Conservation (phyloP, 139 green algal species). For the Coelastrella sp. region DNA sequence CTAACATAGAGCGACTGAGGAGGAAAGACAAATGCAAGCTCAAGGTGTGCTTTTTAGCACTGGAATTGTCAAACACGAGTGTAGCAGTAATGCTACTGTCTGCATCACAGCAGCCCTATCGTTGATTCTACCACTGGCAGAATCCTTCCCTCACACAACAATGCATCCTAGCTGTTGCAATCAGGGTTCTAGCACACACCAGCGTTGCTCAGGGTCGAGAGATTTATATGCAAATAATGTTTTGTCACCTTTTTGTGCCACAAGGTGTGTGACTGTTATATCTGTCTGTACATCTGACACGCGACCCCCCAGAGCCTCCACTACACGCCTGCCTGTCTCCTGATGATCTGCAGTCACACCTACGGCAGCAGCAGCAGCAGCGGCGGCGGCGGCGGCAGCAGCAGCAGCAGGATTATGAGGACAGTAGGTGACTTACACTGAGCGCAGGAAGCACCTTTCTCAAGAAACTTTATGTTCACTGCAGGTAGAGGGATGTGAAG, state of each 20-base stretch:
- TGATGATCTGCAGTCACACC: slow-evolving; percentile 1
- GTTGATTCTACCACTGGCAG: too few relatives aligned
- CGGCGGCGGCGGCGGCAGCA: not conserved
- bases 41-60: not conserved
- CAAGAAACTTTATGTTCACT: too few relatives aligned
- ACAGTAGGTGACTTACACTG: not conserved
- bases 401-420: not conserved
- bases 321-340: not conserved
- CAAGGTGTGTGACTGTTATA: slow-evolving; percentile 3
- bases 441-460: not conserved
- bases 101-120: not conserved
- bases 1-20: too few relatives aligned
- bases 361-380: not conserved
- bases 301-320: not conserved
- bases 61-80: not conserved
- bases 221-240: too few relatives aligned
- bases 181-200: not conserved
- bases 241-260: not conserved
- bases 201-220: not conserved
- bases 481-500: too few relatives aligned
- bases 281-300: slow-evolving; percentile 18
- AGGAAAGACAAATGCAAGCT: too few relatives aligned
- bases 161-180: too few relatives aligned
- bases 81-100: not conserved
- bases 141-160: too few relatives aligned